A percentile compares a stretch with the other conserved stretches of the same genome.
Evolutionary conservation across 1,284 basidiomycete genomes (phyloP).

Genomic region (Pholiota adiposa): DNA sequence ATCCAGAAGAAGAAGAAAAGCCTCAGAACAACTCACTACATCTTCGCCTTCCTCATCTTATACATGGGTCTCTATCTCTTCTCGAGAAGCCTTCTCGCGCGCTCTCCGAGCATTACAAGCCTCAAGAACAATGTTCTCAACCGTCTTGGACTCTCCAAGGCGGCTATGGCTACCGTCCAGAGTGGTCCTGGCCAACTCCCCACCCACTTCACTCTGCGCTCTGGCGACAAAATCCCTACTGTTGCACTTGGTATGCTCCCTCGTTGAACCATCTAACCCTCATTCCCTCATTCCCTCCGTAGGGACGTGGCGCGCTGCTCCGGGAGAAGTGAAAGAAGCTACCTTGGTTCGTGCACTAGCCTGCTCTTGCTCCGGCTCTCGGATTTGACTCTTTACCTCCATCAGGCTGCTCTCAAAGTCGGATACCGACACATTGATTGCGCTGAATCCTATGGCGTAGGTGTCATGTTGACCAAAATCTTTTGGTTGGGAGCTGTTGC

Average conservation of each 20-base stretch:
- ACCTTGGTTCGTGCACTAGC: conserved; percentile 40
- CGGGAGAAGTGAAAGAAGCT: conserved; percentile 59
- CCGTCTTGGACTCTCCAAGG: not conserved
- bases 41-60: conserved; percentile 11
- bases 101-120: not conserved
- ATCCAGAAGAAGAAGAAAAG: conserved; percentile 6
- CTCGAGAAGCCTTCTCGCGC: not conserved
- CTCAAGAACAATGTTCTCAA: not conserved
- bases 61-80: conserved; percentile 16
- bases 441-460: conserved; percentile 69
- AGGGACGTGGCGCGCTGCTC: conserved; percentile 66
- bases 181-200: conserved; percentile 35
- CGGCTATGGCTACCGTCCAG: not conserved
- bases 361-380: conserved; percentile 28
- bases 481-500: not conserved
- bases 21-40: not conserved
- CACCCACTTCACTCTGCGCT: conserved; percentile 56
- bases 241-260: conserved; percentile 55
- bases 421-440: conserved; percentile 82
- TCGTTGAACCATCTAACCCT: not conserved
- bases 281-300: not conserved
- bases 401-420: conserved; percentile 53
- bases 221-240: conserved; percentile 64
- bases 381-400: conserved; percentile 2
- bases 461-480: conserved; percentile 12